phyloP scores from a whole-genome alignment of 495 filamentous ascomycete genomes.

The Podospora comata region DNA sequence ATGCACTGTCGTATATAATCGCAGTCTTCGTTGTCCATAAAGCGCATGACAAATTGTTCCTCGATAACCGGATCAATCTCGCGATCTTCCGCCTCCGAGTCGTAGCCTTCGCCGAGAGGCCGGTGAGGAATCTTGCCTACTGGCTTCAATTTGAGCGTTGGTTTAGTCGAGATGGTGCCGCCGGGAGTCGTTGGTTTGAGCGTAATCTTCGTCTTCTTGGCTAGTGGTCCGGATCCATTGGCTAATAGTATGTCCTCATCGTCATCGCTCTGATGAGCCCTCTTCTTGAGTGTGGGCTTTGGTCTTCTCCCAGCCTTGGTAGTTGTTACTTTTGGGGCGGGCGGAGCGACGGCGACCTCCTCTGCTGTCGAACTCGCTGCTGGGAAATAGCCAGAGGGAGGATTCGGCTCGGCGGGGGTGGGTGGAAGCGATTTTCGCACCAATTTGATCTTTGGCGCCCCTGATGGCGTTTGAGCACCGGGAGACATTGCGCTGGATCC shows the following conservation, averaged over 20 bases:
- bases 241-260: conserved; percentile 40
- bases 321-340: conserved; percentile 32
- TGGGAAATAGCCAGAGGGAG: conserved; percentile 8
- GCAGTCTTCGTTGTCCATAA: conserved; percentile 79
- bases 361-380: not conserved
- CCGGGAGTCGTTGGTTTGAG: conserved; percentile 22
- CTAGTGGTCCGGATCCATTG: conserved; percentile 26
- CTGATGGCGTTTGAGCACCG: conserved; percentile 38
- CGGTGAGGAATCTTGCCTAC: conserved; percentile 57
- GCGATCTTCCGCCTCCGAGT: conserved; percentile 90
- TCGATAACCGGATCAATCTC: conserved; percentile 85
- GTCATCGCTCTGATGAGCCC: conserved; percentile 42
- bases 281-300: conserved; percentile 50
- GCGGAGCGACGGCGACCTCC: conserved; percentile 10
- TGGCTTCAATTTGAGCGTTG: conserved; percentile 39
- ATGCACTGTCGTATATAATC: conserved; percentile 74
- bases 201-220: conserved; percentile 46
- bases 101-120: conserved; percentile 80
- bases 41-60: conserved; percentile 82
- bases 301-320: conserved; percentile 48
- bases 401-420: conserved; percentile 40
- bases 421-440: conserved; percentile 43
- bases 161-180: conserved; percentile 30
- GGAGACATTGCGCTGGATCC: conserved; percentile 22
- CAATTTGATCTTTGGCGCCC: conserved; percentile 52